phyloP scores from a whole-genome alignment of 257 asterid genomes.

The Prunella vulgaris region DNA sequence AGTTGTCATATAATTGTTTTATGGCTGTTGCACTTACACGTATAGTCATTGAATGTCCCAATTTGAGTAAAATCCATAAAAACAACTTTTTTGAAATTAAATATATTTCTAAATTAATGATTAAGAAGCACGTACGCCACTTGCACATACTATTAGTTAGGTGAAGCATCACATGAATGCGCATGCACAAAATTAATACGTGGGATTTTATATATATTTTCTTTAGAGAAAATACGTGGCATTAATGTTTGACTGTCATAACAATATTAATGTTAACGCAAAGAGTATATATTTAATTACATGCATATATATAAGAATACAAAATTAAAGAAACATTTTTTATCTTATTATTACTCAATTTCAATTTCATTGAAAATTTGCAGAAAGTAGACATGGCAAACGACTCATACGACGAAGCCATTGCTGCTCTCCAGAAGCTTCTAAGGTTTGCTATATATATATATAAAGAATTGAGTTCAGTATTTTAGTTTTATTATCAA shows the following conservation, averaged over 20 bases:
- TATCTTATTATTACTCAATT: background rate
- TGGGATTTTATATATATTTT: background rate
- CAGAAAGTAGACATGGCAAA: constrained; percentile 86
- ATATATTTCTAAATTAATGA: background rate
- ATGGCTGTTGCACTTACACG: background rate
- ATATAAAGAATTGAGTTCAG: no score
- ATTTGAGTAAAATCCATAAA: background rate
- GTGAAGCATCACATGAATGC: constrained; percentile 24
- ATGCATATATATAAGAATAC: background rate
- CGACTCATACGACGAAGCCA: constrained; percentile 72
- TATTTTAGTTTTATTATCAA: background rate
- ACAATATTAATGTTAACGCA: no score
- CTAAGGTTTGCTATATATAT: constrained; percentile 48
- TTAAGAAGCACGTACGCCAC: constrained; percentile 18
- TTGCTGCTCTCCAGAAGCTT: constrained; percentile 71
- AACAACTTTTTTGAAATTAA: background rate
- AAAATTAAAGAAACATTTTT: no score
- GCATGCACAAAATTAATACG: constrained; percentile 13
- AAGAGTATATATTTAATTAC: no score
- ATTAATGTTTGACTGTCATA: background rate
- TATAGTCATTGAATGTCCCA: background rate
- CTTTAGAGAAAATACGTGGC: background rate
- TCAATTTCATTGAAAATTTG: constrained; percentile 2
- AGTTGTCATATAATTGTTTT: background rate
- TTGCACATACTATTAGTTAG: constrained; percentile 20